A percentile compares a stretch with the other conserved stretches of the same genome.
Conservation (phyloP, 345 rosid genomes). For the Leavenworthia alabamica region DNA sequence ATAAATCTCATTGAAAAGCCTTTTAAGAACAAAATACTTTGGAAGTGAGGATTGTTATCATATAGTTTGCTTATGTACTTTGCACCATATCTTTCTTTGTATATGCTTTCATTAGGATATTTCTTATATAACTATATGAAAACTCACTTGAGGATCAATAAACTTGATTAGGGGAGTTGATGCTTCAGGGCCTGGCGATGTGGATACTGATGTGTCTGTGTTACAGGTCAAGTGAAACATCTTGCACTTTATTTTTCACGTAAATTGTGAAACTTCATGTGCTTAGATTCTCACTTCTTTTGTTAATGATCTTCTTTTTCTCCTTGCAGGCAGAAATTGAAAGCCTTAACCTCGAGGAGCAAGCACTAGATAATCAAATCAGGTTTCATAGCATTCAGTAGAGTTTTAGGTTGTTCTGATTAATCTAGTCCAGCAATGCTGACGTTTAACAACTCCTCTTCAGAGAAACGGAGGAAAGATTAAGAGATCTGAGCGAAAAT, state of each 20-base stretch:
- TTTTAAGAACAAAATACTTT: constrained; percentile 77
- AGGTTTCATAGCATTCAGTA: constrained; percentile 45
- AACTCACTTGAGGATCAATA: constrained; percentile 30
- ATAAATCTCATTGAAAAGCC: constrained; percentile 96
- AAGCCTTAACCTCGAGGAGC: constrained; percentile 66
- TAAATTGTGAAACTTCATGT: background rate
- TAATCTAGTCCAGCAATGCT: constrained; percentile 27
- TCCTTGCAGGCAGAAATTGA: constrained; percentile 69
- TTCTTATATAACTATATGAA: constrained; percentile 8
- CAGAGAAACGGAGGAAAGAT: constrained; percentile 77
- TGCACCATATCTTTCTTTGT: background rate
- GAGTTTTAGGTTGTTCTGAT: constrained; percentile 10
- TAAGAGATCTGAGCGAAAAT: constrained; percentile 73
- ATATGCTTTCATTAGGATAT: constrained; percentile 11
- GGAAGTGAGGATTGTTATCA: constrained; percentile 63
- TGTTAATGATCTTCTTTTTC: constrained; percentile 19
- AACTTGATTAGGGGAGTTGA: constrained; percentile 68
- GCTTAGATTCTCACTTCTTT: background rate
- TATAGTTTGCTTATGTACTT: constrained; percentile 24
- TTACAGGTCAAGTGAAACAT: constrained; percentile 50
- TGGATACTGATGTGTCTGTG: constrained; percentile 43
- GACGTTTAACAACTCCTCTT: constrained; percentile 31
- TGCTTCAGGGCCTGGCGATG: constrained; percentile 53
- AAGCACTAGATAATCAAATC: constrained; percentile 62
- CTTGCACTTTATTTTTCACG: background rate